Evolutionary conservation across 306 rosid species (phyloP).

Genomic region (Ochetophila trinervis): DNA sequence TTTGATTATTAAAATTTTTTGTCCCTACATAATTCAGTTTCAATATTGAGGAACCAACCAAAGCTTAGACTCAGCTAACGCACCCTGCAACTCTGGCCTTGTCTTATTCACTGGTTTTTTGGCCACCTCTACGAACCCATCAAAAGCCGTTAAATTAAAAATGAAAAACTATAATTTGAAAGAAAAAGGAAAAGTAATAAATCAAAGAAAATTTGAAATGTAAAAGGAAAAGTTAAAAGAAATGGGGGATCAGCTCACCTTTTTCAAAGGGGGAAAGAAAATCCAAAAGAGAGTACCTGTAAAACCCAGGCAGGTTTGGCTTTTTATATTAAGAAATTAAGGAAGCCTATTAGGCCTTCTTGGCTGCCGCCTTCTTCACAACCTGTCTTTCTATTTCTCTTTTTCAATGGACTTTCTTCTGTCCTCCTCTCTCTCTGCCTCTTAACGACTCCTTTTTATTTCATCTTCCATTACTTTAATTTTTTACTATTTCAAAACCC

Average conservation of each 20-base stretch:
- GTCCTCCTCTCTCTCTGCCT: conserved; percentile 24
- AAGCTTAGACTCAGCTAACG: conserved; percentile 30
- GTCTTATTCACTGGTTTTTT: conserved; percentile 55
- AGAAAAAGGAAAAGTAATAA: not conserved
- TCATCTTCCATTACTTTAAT: no score
- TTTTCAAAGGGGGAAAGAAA: conserved; percentile 34
- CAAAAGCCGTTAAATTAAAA: no score
- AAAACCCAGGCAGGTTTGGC: conserved; percentile 63
- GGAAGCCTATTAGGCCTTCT: conserved; percentile 23
- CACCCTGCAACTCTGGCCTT: conserved; percentile 40
- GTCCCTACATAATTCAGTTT: no score
- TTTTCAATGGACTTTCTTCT: conserved; percentile 38
- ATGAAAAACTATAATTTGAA: not conserved
- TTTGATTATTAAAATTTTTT: no score
- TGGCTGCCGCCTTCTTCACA: conserved; percentile 47
- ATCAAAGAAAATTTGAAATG: not conserved
- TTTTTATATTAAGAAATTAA: conserved; percentile 30
- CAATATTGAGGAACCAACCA: conserved; percentile 29
- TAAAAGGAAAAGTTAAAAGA: not conserved
- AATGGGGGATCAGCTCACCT: not conserved
- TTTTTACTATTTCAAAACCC: no score
- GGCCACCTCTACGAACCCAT: conserved; percentile 9
- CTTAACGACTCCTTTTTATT: conserved; percentile 19
- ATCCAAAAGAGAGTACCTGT: conserved; percentile 42
- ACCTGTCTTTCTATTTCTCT: conserved; percentile 26